These are phyloP conservation scores for Xylaria flabelliformis DNA, from an alignment of 495 filamentous ascomycete species.

Conservation along the genomic window DNA sequence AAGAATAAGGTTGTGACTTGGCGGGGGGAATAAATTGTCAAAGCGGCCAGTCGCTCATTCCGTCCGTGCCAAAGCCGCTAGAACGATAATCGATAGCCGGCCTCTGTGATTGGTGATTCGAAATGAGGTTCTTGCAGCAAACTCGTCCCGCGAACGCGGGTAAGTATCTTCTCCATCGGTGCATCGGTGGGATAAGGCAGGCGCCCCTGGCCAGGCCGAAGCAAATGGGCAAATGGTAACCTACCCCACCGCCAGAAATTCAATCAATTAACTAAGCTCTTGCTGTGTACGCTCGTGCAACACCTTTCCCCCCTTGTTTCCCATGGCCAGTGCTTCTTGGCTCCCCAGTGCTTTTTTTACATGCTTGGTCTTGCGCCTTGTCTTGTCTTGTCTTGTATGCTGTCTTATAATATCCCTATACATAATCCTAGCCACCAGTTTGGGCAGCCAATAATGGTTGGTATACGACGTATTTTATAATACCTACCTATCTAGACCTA, in stretches of 20 bases:
- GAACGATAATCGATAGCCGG: background rate
- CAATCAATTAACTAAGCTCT: background rate
- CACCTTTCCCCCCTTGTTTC: background rate
- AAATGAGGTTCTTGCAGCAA: conserved; percentile 10
- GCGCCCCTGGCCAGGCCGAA: background rate
- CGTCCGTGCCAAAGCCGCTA: background rate
- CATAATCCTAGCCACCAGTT: background rate
- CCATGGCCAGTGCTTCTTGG: background rate
- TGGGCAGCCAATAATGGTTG: background rate
- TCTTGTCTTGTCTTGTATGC: background rate
- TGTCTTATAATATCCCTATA: background rate
- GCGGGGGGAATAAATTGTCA: background rate
- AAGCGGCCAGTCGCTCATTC: background rate
- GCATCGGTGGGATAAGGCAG: background rate
- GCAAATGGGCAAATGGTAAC: background rate
- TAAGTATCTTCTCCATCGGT: background rate
- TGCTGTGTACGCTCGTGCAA: background rate
- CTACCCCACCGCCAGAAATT: conserved; percentile 1
- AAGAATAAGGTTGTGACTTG: background rate
- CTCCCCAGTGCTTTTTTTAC: background rate
- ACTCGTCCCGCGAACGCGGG: background rate
- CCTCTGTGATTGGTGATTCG: background rate
- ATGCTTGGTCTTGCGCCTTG: background rate
- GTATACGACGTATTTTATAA: background rate
- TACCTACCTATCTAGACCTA: background rate